phyloP scores from a whole-genome alignment of 2,329 filamentous ascomycete genomes.

The Davidsoniella neocaledoniae region DNA sequence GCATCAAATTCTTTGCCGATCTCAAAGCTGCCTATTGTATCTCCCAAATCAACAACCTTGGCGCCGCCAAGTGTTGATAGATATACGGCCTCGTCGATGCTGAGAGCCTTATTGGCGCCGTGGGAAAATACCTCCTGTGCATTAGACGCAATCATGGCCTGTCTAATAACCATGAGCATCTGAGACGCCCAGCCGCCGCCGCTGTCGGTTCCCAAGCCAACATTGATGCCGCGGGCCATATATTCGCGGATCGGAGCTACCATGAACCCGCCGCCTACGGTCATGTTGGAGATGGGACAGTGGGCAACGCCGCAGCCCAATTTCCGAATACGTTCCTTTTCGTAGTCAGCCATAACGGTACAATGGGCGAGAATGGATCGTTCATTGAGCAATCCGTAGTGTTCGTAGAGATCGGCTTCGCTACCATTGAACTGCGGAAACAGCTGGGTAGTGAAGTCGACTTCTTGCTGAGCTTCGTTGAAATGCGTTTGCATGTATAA shows the following conservation, averaged over 20 bases:
- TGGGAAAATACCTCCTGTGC: slow-evolving; percentile 26
- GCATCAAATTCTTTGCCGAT: slow-evolving; percentile 48
- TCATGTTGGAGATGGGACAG: slow-evolving; percentile 49
- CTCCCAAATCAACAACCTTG: slow-evolving; percentile 35
- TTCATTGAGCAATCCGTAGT: slow-evolving; percentile 34
- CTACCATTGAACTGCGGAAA: slow-evolving; percentile 35
- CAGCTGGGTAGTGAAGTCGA: slow-evolving; percentile 33
- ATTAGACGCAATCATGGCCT: slow-evolving; percentile 38
- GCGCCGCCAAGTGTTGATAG: slow-evolving; percentile 45
- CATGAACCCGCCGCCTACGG: slow-evolving; percentile 44
- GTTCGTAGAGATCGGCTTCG: slow-evolving; percentile 42
- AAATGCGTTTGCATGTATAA: slow-evolving; percentile 51
- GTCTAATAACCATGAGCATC: slow-evolving; percentile 41
- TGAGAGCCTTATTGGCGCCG: slow-evolving; percentile 28
- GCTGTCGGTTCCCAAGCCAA: slow-evolving; percentile 49
- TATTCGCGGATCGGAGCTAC: slow-evolving; percentile 42
- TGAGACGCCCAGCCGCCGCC: slow-evolving; percentile 45
- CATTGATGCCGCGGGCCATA: slow-evolving; percentile 39
- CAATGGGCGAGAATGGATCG: slow-evolving; percentile 50
- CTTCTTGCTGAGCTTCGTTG: slow-evolving; percentile 46
- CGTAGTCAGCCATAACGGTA: slow-evolving; percentile 41
- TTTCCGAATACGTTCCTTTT: slow-evolving; percentile 29
- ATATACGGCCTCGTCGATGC: slow-evolving; percentile 37
- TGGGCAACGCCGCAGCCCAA: slow-evolving; percentile 44
- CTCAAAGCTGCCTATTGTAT: slow-evolving; percentile 38